Evolutionary conservation across 2,329 filamentous ascomycete species (phyloP).

Genomic region (Dryadomyces quercivorus): DNA sequence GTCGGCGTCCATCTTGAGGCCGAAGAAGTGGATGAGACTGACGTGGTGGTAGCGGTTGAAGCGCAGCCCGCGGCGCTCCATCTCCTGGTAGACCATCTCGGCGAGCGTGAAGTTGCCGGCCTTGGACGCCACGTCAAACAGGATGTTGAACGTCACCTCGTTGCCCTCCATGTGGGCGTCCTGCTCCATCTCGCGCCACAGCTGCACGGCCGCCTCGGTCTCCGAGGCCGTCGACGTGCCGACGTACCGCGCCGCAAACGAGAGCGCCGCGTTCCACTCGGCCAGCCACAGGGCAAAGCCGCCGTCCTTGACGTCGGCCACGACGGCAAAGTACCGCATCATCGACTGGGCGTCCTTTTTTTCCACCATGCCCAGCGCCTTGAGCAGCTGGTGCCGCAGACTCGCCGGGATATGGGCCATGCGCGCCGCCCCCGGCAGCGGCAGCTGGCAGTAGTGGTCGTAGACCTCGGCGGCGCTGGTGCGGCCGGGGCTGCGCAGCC

Average conservation of each 20-base stretch:
- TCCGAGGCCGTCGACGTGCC: slow-evolving; percentile 44
- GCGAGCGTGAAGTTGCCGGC: slow-evolving; percentile 73
- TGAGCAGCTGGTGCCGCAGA: slow-evolving; percentile 52
- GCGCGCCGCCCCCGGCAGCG: slow-evolving; percentile 28
- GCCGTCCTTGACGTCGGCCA: slow-evolving; percentile 72
- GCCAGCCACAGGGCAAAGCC: slow-evolving; percentile 52
- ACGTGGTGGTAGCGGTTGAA: slow-evolving; percentile 74
- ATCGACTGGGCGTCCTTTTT: slow-evolving; percentile 48
- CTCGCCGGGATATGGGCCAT: slow-evolving; percentile 34
- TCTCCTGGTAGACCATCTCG: slow-evolving; percentile 74
- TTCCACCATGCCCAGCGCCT: slow-evolving; percentile 52
- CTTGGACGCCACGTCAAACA: slow-evolving; percentile 82
- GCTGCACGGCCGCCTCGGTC: slow-evolving; percentile 54
- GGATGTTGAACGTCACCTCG: slow-evolving; percentile 80
- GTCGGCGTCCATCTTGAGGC: slow-evolving; percentile 59
- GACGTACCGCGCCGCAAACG: slow-evolving; percentile 64
- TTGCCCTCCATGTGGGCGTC: slow-evolving; percentile 52
- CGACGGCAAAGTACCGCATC: slow-evolving; percentile 69
- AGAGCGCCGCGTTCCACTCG: slow-evolving; percentile 78
- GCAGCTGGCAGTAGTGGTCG: slow-evolving; percentile 34
- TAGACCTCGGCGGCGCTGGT: slow-evolving; percentile 32
- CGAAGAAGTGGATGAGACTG: slow-evolving; percentile 73
- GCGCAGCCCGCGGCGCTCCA: slow-evolving; percentile 53
- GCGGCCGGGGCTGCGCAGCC: slow-evolving; percentile 28
- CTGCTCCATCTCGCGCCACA: slow-evolving; percentile 88